phyloP scores from a whole-genome alignment of 768 basidiomycete genomes.

The Exsudoporus frostii region DNA sequence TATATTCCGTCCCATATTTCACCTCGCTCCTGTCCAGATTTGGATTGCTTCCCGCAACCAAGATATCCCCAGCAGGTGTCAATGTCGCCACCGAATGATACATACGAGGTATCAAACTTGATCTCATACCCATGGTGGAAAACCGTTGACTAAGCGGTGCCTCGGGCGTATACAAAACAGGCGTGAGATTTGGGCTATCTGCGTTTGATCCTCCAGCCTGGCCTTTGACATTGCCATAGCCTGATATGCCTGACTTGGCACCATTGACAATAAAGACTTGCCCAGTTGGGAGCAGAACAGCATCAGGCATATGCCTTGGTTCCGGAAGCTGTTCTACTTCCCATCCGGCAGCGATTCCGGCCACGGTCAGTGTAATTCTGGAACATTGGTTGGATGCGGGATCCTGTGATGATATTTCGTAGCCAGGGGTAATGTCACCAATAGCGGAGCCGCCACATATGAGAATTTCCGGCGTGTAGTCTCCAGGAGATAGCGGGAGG shows the following conservation, averaged over 20 bases:
- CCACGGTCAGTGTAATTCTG: slow-evolving; percentile 60
- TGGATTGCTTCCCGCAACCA: slow-evolving; percentile 84
- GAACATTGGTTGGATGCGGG: slow-evolving; percentile 72
- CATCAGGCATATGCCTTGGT: slow-evolving; percentile 74
- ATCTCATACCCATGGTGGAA: slow-evolving; percentile 51
- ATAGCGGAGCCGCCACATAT: slow-evolving; percentile 75
- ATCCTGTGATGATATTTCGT: slow-evolving; percentile 68
- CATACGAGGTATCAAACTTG: slow-evolving; percentile 66
- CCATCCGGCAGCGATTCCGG: slow-evolving; percentile 69
- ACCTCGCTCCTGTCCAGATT: slow-evolving; percentile 74
- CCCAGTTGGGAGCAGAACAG: slow-evolving; percentile 78
- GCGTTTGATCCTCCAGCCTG: slow-evolving; percentile 79
- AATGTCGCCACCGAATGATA: slow-evolving; percentile 85
- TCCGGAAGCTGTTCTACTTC: slow-evolving; percentile 71
- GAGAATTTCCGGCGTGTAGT: slow-evolving; percentile 67
- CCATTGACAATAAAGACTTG: slow-evolving; percentile 75
- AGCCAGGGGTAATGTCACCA: slow-evolving; percentile 56
- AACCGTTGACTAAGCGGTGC: slow-evolving; percentile 58
- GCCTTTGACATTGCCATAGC: slow-evolving; percentile 69
- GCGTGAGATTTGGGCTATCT: slow-evolving; percentile 63
- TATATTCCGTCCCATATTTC: slow-evolving; percentile 80
- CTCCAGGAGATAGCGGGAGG: slow-evolving; percentile 63
- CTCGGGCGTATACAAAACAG: slow-evolving; percentile 65
- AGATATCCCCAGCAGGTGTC: slow-evolving; percentile 64
- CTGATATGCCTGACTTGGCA: slow-evolving; percentile 67